Conservation (phyloP, 1,284 basidiomycete genomes). For the Austroboletus olivaceoglutinosus region DNA sequence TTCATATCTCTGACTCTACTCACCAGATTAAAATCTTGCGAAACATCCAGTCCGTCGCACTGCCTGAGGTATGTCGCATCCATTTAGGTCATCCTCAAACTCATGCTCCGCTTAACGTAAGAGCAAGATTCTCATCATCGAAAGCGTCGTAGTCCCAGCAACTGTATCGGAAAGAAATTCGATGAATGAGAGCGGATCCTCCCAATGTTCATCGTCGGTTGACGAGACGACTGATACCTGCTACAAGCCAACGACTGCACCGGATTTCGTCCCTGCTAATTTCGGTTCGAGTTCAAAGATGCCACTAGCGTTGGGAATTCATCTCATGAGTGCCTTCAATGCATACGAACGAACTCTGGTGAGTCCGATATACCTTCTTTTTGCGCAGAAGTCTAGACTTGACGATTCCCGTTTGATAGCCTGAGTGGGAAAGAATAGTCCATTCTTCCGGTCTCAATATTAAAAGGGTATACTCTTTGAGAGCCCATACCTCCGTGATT, state of each 20-base stretch:
- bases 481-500: slow-evolving; percentile 5
- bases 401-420: neutral
- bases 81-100: neutral
- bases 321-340: slow-evolving; percentile 9
- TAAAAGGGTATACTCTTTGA: neutral
- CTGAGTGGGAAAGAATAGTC: neutral
- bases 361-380: neutral
- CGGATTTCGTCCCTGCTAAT: slow-evolving; percentile 4
- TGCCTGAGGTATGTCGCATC: neutral
- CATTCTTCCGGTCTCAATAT: neutral
- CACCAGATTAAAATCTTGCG: slow-evolving; percentile 2
- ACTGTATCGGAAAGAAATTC: neutral
- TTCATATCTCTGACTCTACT: neutral
- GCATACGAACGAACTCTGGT: neutral
- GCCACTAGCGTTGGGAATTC: slow-evolving; percentile 8
- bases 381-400: neutral
- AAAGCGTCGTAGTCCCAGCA: slow-evolving; percentile 3
- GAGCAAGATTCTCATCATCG: slow-evolving; percentile 8
- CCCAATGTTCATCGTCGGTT: neutral
- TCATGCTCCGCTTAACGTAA: neutral
- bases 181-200: neutral
- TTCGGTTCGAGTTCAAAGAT: slow-evolving; percentile 6
- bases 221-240: too few relatives aligned
- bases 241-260: neutral
- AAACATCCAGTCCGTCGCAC: slow-evolving; percentile 2